Evolutionary conservation across 129 eudicot genomes (phyloP).

Genomic region (Deinandra increscens): DNA sequence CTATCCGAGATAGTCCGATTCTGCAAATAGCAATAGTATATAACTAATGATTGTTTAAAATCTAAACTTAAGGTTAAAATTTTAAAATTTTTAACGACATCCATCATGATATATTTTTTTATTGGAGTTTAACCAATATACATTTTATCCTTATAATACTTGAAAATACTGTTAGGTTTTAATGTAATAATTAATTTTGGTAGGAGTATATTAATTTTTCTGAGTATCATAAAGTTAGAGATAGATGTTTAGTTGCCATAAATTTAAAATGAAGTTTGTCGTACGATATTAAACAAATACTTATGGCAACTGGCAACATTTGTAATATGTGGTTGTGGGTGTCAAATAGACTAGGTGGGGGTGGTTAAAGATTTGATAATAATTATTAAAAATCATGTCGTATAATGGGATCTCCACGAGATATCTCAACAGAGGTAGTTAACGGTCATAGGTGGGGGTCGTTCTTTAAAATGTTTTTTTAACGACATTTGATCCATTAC

Average conservation of each 20-base stretch:
- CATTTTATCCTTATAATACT: too few relatives aligned
- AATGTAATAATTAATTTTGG: neutral
- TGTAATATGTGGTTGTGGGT: slow-evolving; percentile 20
- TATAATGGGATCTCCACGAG: slow-evolving; percentile 19
- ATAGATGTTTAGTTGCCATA: neutral
- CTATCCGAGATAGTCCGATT: too few relatives aligned
- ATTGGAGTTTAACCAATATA: too few relatives aligned
- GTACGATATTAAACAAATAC: neutral
- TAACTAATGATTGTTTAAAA: too few relatives aligned
- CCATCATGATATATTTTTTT: too few relatives aligned
- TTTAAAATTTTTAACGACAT: too few relatives aligned
- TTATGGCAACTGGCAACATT: neutral
- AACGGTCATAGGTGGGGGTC: too few relatives aligned
- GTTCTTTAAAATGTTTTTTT: too few relatives aligned
- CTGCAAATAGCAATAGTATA: too few relatives aligned
- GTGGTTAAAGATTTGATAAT: slow-evolving; percentile 28
- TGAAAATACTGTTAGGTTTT: too few relatives aligned
- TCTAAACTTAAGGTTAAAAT: too few relatives aligned
- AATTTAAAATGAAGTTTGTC: neutral
- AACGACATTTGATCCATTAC: too few relatives aligned
- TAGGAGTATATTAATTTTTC: neutral
- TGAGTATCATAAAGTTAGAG: neutral
- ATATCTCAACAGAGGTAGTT: neutral
- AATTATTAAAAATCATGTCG: slow-evolving; percentile 11
- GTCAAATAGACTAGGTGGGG: slow-evolving; percentile 27